These are phyloP conservation scores for Aspergillus transmontanensis DNA, from an alignment of 2,329 filamentous ascomycete species.

Conservation along the genomic window DNA sequence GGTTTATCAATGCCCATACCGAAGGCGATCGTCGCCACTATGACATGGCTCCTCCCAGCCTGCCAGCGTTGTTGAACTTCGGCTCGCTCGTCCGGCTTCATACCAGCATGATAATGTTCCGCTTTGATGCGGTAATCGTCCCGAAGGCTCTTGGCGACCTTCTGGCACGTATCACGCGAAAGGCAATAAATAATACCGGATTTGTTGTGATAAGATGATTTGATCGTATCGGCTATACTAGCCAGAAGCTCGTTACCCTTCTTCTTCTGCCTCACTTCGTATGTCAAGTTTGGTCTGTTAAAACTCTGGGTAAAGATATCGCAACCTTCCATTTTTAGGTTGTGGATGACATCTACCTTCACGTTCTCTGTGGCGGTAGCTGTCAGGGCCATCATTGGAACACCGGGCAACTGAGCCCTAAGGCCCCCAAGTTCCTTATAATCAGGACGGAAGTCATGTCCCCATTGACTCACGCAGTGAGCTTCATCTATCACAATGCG, in stretches of 20 bases:
- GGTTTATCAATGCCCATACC: slow-evolving; percentile 99
- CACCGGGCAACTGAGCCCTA: slow-evolving; percentile 69
- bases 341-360: slow-evolving; percentile 86
- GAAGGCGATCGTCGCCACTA: slow-evolving; percentile 97
- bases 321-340: slow-evolving; percentile 79
- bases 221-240: slow-evolving; percentile 63
- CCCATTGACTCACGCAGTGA: slow-evolving; percentile 99
- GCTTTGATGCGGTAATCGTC: slow-evolving; percentile 68
- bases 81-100: slow-evolving; percentile 69
- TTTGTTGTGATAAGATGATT: slow-evolving; percentile 66
- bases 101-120: slow-evolving; percentile 81
- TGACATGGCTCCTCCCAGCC: slow-evolving; percentile 74
- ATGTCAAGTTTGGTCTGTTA: slow-evolving; percentile 92
- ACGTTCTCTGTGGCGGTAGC: slow-evolving; percentile 94
- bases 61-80: slow-evolving; percentile 83
- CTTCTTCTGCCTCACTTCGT: slow-evolving; percentile 76
- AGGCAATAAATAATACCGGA: slow-evolving; percentile 94
- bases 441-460: slow-evolving; percentile 94
- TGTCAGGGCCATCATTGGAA: slow-evolving; percentile 92
- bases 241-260: slow-evolving; percentile 59
- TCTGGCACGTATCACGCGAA: slow-evolving; percentile 80
- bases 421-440: slow-evolving; percentile 85
- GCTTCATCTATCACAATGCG: slow-evolving; percentile 96
- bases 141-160: slow-evolving; percentile 69
- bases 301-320: slow-evolving; percentile 88